A percentile compares a stretch with the other conserved stretches of the same genome.
Conservation (phyloP, 495 filamentous ascomycete genomes). For the Acidomyces sp. region DNA sequence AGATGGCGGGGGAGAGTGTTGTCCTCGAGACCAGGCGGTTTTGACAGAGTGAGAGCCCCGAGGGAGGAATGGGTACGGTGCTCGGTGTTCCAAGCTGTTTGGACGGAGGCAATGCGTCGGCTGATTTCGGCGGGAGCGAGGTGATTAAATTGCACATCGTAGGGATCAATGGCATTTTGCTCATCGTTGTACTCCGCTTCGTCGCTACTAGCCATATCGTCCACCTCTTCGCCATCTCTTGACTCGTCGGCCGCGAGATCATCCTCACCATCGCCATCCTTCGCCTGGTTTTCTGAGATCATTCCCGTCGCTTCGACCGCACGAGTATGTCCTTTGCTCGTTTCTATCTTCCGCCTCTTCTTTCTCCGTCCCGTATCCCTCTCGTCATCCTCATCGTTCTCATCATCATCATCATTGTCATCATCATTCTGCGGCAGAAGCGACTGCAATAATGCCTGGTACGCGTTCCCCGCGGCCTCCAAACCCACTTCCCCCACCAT, state of each 20-base stretch:
- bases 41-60: constrained; percentile 3
- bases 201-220: constrained; percentile 24
- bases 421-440: no score
- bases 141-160: constrained; percentile 62
- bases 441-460: constrained; percentile 31
- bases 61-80: constrained; percentile 22
- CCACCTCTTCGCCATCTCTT: no score
- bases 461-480: constrained; percentile 23
- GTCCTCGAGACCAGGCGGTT: neutral
- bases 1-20: constrained; percentile 1
- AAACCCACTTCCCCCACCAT: constrained; percentile 17
- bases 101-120: no score
- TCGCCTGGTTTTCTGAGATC: constrained; percentile 20
- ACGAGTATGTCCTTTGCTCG: no score
- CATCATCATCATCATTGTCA: no score
- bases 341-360: constrained; percentile 57
- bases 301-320: constrained; percentile 24
- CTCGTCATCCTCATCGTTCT: constrained; percentile 38
- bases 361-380: constrained; percentile 30
- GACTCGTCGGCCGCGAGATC: constrained; percentile 25
- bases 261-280: constrained; percentile 31
- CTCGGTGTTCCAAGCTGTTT: no score
- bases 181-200: constrained; percentile 37
- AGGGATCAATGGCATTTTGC: constrained; percentile 53
- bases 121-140: constrained; percentile 53